phyloP scores from a whole-genome alignment of 73 alveolate genomes.

The Effrenium voratum region DNA sequence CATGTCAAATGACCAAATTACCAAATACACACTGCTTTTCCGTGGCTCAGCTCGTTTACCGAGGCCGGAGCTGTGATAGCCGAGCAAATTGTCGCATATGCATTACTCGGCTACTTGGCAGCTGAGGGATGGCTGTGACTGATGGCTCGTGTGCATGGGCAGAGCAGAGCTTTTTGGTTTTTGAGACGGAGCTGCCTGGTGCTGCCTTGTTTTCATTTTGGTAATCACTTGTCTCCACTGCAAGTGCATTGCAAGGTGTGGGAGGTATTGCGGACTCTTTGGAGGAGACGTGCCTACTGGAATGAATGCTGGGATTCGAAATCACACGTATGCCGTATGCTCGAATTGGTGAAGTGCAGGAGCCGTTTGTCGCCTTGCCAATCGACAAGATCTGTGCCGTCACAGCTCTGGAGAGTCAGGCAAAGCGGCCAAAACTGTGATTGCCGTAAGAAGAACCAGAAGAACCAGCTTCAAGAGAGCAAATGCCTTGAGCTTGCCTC shows the following conservation, averaged over 20 bases:
- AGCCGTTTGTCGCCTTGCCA: constrained; percentile 55
- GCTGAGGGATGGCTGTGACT: too few species aligned
- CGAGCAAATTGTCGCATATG: constrained; percentile 45
- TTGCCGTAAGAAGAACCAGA: not conserved
- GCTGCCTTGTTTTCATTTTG: too few species aligned
- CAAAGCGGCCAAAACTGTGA: not conserved
- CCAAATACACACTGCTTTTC: not conserved
- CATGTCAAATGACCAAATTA: not conserved
- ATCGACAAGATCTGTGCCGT: constrained; percentile 32
- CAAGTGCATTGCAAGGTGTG: too few species aligned
- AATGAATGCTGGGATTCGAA: too few species aligned
- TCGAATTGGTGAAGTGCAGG: not conserved
- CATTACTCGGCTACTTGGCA: not conserved
- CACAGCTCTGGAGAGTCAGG: constrained; percentile 51
- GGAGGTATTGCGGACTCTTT: too few species aligned
- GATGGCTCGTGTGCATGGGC: too few species aligned
- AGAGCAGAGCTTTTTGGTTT: too few species aligned
- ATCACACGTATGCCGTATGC: not conserved
- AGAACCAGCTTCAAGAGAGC: too few species aligned
- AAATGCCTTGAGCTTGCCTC: too few species aligned
- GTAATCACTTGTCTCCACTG: too few species aligned
- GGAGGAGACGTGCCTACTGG: too few species aligned
- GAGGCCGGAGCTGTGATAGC: constrained; percentile 5
- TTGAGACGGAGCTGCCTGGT: too few species aligned
- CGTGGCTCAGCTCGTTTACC: not conserved